Evolutionary conservation across 1,284 basidiomycete species (phyloP), one percentile per base, ranked within the genome.

Genomic region (Naganishia albida): DNA sequence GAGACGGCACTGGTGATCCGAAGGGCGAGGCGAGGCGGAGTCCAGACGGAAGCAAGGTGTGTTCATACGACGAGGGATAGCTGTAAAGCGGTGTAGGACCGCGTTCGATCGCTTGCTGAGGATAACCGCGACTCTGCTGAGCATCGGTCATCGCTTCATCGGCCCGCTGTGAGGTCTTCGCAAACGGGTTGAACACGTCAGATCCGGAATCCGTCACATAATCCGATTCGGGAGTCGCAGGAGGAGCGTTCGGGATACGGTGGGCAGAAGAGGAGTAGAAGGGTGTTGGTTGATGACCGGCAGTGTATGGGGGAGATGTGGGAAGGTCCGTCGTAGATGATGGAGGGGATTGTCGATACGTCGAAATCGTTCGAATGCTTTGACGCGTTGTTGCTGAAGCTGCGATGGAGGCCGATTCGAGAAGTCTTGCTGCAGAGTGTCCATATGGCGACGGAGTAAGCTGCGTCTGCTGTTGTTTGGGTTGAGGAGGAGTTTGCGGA

Each of bases 301-400:
- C 57, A 8, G 57, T 60, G 46, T 60, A 60, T 1, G 57, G 57
- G 20, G 57, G 57, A 15, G 57, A 60, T n/a, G 57, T 50, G 7
- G 57, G 57, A 7, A 60, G 4, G 13, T 13, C 20, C 8, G 57
- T 15, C 3, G 46, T 25, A 39, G n/a, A 23, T 28, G 38, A 26
- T 10, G 34, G 15, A 15, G 30, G 15, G 39, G 57, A 28, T 20
- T 39, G 30, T 12, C 57, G 57, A 25, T 60, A 60, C n/a, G 57
- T 60, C 34, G 57, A 60, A 23, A 60, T 60, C 13, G 57, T 60
- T 2, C 57, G 30, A 1, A 13, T n/a, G 4, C 15, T 44, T 23
- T 15, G 12, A 23, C 39, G 46, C 3, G 4, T 59, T 30, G 30
- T 18, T 7, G 13, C 10, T 4, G 39, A 8, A 1, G 57, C 13